Evolutionary conservation across 1,284 basidiomycete species (phyloP).

Genomic region (Mycena sp.): DNA sequence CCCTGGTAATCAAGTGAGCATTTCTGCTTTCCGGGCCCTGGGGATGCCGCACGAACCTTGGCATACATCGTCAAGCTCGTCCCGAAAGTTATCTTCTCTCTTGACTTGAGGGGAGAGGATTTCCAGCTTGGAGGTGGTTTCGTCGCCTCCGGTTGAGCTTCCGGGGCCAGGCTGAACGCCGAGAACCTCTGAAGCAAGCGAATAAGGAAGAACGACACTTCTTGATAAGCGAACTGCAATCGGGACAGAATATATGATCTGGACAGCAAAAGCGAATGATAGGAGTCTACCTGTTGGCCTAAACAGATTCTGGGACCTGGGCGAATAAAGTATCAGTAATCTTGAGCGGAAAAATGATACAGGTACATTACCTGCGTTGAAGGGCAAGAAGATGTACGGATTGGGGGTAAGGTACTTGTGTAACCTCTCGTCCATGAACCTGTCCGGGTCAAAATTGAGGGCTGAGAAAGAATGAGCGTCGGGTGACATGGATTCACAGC

Average conservation of each 20-base stretch:
- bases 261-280: background rate
- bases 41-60: slow-evolving; percentile 33
- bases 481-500: slow-evolving; percentile 33
- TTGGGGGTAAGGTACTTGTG: slow-evolving; percentile 61
- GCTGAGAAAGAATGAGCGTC: slow-evolving; percentile 41
- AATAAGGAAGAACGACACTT: slow-evolving; percentile 51
- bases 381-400: slow-evolving; percentile 69
- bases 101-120: slow-evolving; percentile 44
- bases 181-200: slow-evolving; percentile 57
- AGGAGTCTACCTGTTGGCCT: slow-evolving; percentile 38
- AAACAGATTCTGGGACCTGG: slow-evolving; percentile 27
- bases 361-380: slow-evolving; percentile 55
- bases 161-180: slow-evolving; percentile 50
- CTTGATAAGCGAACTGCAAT: slow-evolving; percentile 50
- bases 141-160: slow-evolving; percentile 47
- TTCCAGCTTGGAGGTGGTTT: slow-evolving; percentile 48
- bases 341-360: background rate
- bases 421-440: slow-evolving; percentile 64
- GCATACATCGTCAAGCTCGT: slow-evolving; percentile 55
- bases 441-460: slow-evolving; percentile 64
- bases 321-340: background rate
- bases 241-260: background rate
- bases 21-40: too few species aligned
- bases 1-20: slow-evolving; percentile 28
- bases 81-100: slow-evolving; percentile 49